Base-by-base conservation (phyloP, 768 basidiomycete species). In the Pulveroboletus sp. region DNA sequence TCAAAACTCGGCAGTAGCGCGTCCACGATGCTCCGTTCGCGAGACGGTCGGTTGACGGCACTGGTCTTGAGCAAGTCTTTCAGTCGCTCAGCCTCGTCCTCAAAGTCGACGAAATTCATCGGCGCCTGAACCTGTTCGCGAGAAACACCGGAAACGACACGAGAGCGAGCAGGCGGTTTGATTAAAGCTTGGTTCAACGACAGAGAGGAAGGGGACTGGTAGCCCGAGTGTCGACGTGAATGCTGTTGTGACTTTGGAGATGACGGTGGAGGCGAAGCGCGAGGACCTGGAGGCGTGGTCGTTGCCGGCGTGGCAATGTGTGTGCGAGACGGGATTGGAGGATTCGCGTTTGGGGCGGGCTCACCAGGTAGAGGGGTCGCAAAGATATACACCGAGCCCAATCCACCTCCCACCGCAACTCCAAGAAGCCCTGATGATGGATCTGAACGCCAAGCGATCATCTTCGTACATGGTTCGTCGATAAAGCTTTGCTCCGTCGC, bases 41-140 rank as follows among this genome's bases (percentile, higher is more conserved):
- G 63, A 9, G 41, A 2, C 13, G 49, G 49, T 54, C 60, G 69
- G 24, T 68, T 80, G 16, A 68, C 71, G 29, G 69, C 68, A 48
- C 64, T 76, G 10, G 78, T 80, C 58, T 82, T 84, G 27, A 92
- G 65, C 61, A 92, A 73, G 30, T 82, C 84, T 61, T 86, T 89
- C 53, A 92, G 72, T 56, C 81, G 83, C 47, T 83, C 84, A 2
- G 83, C 75, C 60, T 92, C 89, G 37, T 89, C 86, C 3, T 91
- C 89, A 49, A 82, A 89, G 61, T 92, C 90, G 2, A 90, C 83
- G 59, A 79, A 83, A 56, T 82, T 88, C 68, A 79, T 88, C 0
- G 86, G 81, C 0, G 89, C 89, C 63, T 90, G 85, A 0, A 79
- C 86, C 51, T 78, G 78, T 51, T 88, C 85, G 9, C 72, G 71